Evolutionary conservation across 495 filamentous ascomycete species (phyloP), one percentile per base, ranked within the genome.

Genomic region (Trichoderma erinaceum): DNA sequence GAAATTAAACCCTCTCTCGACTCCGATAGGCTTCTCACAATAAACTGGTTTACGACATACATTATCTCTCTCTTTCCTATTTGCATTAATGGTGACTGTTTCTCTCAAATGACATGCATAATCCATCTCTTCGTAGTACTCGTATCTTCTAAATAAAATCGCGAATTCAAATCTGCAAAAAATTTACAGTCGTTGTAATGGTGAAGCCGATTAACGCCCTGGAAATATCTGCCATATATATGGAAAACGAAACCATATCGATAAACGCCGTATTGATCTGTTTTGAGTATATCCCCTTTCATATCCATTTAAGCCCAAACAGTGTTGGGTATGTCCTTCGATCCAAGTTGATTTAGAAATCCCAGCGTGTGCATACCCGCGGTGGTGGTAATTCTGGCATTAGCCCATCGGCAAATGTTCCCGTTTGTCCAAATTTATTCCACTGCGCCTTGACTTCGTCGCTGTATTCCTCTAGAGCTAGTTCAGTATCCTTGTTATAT

Each of bases 361-460:
- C 84, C 79, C 87, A 93, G n/a, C 78, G 73, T 71, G 89, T 85
- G 81, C 85, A 90, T 76, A 91, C 91, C 65, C 83, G 82, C 82
- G 85, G 87, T 3, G 92, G 92, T 41, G 92, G 87, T 23, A 90
- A 80, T 66, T 86, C 80, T 0, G 92, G 92, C 73, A 94, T 85
- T 1, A 85, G 66, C 2, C 84, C 84, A 52, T 85, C 85, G 65
- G 82, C 81, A 72, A 92, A 93, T 56, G 70, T 74, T 3, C 89
- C 90, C 64, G 83, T 85, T 64, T 86, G 77, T 48, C 81, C 73
- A 75, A 90, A 85, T 66, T 78, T 80, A 61, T 78, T 71, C 75
- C 92, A 93, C 63, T 82, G 80, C 66, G 81, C 74, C 75, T 79
- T 83, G n/a, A 84, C 75, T 1, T 15, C 41, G 46, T 86, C 83